phyloP scores from a whole-genome alignment of 805 yeast species.

The Metschnikowia baotianmanensis region DNA sequence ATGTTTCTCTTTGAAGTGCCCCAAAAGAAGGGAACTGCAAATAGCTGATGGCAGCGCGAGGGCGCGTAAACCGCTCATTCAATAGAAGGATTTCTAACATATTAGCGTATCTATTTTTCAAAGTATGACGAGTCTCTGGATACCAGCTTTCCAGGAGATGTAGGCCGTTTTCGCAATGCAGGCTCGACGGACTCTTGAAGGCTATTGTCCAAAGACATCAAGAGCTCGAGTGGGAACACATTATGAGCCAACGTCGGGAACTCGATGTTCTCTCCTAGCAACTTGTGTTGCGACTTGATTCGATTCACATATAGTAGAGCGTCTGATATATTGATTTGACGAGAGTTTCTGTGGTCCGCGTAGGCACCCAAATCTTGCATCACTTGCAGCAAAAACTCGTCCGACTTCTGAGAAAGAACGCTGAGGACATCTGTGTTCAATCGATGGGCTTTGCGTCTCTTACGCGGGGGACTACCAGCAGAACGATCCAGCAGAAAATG shows the following conservation, averaged over 20 bases:
- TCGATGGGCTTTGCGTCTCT: conserved; percentile 1
- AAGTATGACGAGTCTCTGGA: background rate
- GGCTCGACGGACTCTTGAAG: conserved; percentile 16
- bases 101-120: conserved; percentile 1
- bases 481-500: conserved; percentile 6
- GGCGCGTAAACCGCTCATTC: no score
- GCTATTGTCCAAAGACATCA: conserved; percentile 33
- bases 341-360: conserved; percentile 32
- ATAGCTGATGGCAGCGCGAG: no score
- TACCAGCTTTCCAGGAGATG: background rate
- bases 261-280: conserved; percentile 19
- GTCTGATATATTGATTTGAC: conserved; percentile 32
- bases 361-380: conserved; percentile 35
- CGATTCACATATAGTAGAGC: conserved; percentile 35
- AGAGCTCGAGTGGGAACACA: conserved; percentile 35
- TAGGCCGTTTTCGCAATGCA: background rate
- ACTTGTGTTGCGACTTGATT: conserved; percentile 22
- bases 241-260: conserved; percentile 33
- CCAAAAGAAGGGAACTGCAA: background rate
- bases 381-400: conserved; percentile 29
- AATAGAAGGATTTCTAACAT: no score
- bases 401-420: conserved; percentile 29
- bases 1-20: background rate
- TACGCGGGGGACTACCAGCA: conserved; percentile 3
- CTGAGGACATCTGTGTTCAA: conserved; percentile 17